Percentiles rank a stretch among this genome's conserved stretches.
Evolutionary conservation across 2,329 filamentous ascomycete genomes (phyloP).

Genomic region (Exophiala spinifera): DNA sequence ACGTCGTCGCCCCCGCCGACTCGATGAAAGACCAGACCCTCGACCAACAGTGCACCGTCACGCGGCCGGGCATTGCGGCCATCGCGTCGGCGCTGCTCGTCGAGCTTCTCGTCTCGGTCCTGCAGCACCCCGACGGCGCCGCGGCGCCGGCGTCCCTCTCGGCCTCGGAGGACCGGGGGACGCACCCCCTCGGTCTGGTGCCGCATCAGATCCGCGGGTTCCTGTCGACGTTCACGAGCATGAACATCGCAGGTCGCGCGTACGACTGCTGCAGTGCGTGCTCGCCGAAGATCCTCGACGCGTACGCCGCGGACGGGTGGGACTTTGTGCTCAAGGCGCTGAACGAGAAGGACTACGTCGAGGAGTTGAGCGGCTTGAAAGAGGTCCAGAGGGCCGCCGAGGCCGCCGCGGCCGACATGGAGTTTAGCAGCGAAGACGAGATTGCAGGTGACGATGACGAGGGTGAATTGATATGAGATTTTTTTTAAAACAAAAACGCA

Average conservation of each 20-base stretch:
- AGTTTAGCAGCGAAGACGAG: conserved; percentile 40
- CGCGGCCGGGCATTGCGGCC: conserved; percentile 83
- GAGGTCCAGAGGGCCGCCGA: conserved; percentile 52
- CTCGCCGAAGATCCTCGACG: conserved; percentile 52
- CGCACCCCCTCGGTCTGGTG: conserved; percentile 51
- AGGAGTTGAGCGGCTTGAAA: conserved; percentile 60
- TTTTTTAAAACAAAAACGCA: no score
- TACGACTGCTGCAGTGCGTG: conserved; percentile 64
- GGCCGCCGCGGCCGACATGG: conserved; percentile 42
- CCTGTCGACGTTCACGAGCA: conserved; percentile 57
- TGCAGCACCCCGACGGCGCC: conserved; percentile 71
- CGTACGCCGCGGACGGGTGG: conserved; percentile 57
- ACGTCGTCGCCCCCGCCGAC: conserved; percentile 89
- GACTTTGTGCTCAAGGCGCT: conserved; percentile 58
- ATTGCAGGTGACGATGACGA: conserved; percentile 36
- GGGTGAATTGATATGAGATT: conserved; percentile 35
- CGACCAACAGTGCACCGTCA: conserved; percentile 97
- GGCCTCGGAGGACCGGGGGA: conserved; percentile 34
- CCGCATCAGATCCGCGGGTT: conserved; percentile 65
- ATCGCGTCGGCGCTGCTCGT: conserved; percentile 90
- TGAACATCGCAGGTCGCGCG: conserved; percentile 55
- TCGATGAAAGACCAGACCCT: conserved; percentile 92
- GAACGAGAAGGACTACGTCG: conserved; percentile 61
- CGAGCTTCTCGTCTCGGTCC: conserved; percentile 79
- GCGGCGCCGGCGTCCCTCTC: conserved; percentile 38